phyloP scores from a whole-genome alignment of 805 yeast species.

The Saccharomycopsis sp. region DNA sequence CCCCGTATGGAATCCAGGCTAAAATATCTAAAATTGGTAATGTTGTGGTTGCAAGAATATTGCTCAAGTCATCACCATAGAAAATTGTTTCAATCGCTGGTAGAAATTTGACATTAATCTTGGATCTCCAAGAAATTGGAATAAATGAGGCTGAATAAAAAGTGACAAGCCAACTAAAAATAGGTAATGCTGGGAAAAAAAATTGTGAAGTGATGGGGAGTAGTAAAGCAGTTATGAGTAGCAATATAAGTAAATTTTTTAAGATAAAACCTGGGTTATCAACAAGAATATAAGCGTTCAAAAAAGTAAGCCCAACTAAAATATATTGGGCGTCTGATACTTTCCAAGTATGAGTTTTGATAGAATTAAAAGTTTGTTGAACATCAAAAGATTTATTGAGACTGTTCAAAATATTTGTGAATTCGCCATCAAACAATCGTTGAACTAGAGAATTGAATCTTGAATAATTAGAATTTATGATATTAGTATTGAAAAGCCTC shows the following conservation, averaged over 20 bases:
- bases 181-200: constrained; percentile 74
- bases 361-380: no score
- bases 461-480: no score
- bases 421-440: no score
- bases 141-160: constrained; percentile 69
- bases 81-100: constrained; percentile 87
- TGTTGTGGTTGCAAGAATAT: constrained; percentile 67
- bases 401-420: no score
- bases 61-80: constrained; percentile 82
- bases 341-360: no score
- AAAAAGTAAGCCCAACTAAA: no score
- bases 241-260: constrained; percentile 25
- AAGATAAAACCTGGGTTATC: constrained; percentile 16
- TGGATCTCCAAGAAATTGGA: constrained; percentile 65
- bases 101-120: constrained; percentile 73
- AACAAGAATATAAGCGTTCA: no score
- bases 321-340: no score
- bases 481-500: no score
- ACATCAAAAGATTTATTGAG: no score
- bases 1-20: constrained; percentile 93
- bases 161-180: constrained; percentile 73
- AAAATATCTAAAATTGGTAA: constrained; percentile 59
- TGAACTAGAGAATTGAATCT: no score
- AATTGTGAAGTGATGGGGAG: constrained; percentile 77
- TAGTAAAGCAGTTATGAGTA: constrained; percentile 36